phyloP scores from a whole-genome alignment of 2,329 filamentous ascomycete genomes.

The Triangularia verruculosa region DNA sequence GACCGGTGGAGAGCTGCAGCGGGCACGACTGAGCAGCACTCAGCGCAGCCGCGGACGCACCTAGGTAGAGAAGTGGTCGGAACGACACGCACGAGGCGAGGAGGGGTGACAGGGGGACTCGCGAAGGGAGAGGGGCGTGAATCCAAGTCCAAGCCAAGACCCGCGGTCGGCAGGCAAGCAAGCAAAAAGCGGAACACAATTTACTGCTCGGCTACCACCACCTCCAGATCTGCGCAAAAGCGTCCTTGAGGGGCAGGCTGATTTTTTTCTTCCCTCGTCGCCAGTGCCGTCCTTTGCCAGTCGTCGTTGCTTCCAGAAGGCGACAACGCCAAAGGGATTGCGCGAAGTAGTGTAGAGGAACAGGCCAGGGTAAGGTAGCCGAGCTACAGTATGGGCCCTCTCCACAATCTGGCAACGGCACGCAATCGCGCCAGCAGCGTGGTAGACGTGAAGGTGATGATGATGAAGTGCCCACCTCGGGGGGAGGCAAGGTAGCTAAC shows the following conservation, averaged over 20 bases:
- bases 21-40: slow-evolving; percentile 20
- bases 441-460: neutral
- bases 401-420: neutral
- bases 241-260: neutral
- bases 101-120: slow-evolving; percentile 18
- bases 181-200: slow-evolving; percentile 18
- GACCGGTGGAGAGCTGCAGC: slow-evolving; percentile 20
- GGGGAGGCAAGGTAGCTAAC: neutral
- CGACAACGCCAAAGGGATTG: neutral
- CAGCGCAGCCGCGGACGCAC: slow-evolving; percentile 21
- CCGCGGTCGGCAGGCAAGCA: slow-evolving; percentile 12
- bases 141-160: slow-evolving; percentile 17
- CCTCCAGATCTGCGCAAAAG: slow-evolving; percentile 7
- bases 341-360: neutral
- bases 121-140: slow-evolving; percentile 10
- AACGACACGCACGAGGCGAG: slow-evolving; percentile 11
- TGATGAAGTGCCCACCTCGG: neutral
- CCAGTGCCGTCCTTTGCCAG: neutral
- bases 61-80: slow-evolving; percentile 9
- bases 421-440: neutral
- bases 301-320: neutral
- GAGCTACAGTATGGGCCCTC: neutral
- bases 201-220: slow-evolving; percentile 22
- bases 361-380: neutral
- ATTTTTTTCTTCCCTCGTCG: neutral